phyloP scores from a whole-genome alignment of 805 yeast species.

The Blastobotrys terrestris region DNA sequence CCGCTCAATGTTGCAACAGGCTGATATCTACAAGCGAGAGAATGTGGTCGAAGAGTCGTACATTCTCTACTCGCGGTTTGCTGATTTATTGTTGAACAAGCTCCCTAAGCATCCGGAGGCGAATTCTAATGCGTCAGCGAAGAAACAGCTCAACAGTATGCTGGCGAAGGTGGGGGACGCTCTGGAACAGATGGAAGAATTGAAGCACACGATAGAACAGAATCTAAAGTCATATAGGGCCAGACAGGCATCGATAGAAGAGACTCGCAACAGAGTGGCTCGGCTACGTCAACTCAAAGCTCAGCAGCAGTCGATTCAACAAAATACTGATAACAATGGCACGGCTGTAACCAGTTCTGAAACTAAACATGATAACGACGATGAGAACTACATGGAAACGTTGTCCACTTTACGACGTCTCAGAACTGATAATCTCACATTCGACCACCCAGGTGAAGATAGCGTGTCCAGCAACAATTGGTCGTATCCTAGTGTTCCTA shows the following conservation, averaged over 20 bases:
- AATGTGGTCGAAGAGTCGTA: slow-evolving; percentile 46
- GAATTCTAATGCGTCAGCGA: slow-evolving; percentile 3
- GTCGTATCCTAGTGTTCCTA: background rate
- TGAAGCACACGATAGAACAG: slow-evolving; percentile 20
- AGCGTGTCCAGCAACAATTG: no score
- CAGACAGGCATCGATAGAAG: background rate
- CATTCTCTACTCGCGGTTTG: slow-evolving; percentile 50
- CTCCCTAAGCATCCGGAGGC: slow-evolving; percentile 42
- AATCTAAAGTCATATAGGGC: slow-evolving; percentile 11
- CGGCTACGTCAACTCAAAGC: background rate
- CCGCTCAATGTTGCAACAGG: slow-evolving; percentile 37
- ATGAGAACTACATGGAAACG: slow-evolving; percentile 11
- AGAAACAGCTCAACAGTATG: slow-evolving; percentile 20
- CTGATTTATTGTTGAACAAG: slow-evolving; percentile 48
- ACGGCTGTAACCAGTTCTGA: slow-evolving; percentile 6
- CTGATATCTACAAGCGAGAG: slow-evolving; percentile 40
- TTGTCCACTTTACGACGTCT: slow-evolving; percentile 10
- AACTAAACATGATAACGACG: slow-evolving; percentile 4
- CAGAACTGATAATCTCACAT: slow-evolving; percentile 3
- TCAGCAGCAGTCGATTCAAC: background rate
- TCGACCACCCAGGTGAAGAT: no score
- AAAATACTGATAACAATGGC: background rate
- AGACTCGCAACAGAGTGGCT: background rate
- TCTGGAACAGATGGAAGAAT: slow-evolving; percentile 24
- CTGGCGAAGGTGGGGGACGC: slow-evolving; percentile 20